Evolutionary conservation across 2,329 filamentous ascomycete species (phyloP).

Genomic region (Pseudogymnoascus sp.): DNA sequence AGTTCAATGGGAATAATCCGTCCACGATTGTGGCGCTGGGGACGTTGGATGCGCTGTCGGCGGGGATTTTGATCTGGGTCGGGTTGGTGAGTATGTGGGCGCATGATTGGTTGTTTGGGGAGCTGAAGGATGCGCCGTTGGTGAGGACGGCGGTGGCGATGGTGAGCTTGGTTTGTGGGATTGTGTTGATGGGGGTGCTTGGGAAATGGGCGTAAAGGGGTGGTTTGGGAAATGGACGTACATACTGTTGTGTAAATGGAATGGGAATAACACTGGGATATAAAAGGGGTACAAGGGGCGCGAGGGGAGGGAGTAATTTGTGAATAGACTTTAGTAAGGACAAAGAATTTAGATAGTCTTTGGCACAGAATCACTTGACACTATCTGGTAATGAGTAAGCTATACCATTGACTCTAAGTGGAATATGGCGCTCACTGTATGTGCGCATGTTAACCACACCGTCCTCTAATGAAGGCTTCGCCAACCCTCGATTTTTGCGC

Average conservation of each 20-base stretch:
- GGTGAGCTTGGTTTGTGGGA: constrained; percentile 48
- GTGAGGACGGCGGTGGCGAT: constrained; percentile 43
- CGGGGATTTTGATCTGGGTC: constrained; percentile 73
- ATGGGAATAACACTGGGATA: neutral
- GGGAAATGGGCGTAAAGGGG: constrained; percentile 61
- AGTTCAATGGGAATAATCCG: constrained; percentile 66
- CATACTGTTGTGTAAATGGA: neutral
- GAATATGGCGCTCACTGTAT: too few relatives aligned
- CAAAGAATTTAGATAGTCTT: neutral
- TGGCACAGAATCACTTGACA: neutral
- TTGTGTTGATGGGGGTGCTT: constrained; percentile 62
- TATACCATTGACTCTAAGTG: too few relatives aligned
- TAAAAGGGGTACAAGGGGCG: neutral
- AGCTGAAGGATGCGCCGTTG: constrained; percentile 45
- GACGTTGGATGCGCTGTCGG: constrained; percentile 64
- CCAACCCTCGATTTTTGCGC: too few relatives aligned
- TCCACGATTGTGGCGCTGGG: constrained; percentile 63
- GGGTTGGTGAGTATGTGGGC: constrained; percentile 75
- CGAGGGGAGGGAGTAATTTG: neutral
- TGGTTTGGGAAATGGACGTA: neutral
- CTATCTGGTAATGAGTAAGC: too few relatives aligned
- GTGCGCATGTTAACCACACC: too few relatives aligned
- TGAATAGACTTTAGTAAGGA: neutral
- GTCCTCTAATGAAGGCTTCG: too few relatives aligned
- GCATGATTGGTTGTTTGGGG: constrained; percentile 60